A percentile compares a stretch with the other conserved stretches of the same genome.
phyloP scores from a whole-genome alignment of 164 flowering plant species.

The Magnolia kwangsiensis region DNA sequence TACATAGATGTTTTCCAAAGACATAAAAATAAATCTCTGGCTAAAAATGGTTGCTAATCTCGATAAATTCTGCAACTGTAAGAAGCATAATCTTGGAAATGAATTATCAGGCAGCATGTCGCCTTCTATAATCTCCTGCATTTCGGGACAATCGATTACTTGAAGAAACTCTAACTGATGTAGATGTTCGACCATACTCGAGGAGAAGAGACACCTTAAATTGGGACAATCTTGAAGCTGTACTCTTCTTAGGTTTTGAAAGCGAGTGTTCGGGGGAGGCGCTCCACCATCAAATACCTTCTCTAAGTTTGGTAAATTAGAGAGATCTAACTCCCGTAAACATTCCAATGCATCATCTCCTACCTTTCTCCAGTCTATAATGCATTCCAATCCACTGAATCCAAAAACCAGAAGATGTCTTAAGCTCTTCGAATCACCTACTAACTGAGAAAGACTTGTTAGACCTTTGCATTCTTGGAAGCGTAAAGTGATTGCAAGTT shows the following conservation, averaged over 20 bases:
- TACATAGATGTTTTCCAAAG: not conserved
- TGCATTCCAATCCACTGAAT: not conserved
- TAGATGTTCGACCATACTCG: not conserved
- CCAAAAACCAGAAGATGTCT: not conserved
- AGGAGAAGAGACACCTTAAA: not conserved
- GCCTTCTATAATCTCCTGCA: not conserved
- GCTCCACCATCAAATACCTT: not conserved
- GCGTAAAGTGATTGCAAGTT: not conserved
- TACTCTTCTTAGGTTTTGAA: not conserved
- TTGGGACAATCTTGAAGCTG: not conserved
- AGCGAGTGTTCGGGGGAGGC: not conserved
- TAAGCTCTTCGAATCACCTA: not conserved
- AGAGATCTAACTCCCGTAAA: not conserved
- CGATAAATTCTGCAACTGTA: not conserved
- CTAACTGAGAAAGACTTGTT: not conserved
- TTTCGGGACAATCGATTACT: not conserved
- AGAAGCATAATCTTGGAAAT: not conserved
- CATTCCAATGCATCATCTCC: not conserved
- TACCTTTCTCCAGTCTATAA: not conserved
- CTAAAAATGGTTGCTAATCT: not conserved
- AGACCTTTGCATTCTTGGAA: not conserved
- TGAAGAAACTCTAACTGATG: not conserved
- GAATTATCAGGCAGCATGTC: not conserved
- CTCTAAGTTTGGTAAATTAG: not conserved
- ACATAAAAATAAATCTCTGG: not conserved